Evolutionary conservation across 1,139 yeast genomes (phyloP).

Genomic region (Pichia sp.): DNA sequence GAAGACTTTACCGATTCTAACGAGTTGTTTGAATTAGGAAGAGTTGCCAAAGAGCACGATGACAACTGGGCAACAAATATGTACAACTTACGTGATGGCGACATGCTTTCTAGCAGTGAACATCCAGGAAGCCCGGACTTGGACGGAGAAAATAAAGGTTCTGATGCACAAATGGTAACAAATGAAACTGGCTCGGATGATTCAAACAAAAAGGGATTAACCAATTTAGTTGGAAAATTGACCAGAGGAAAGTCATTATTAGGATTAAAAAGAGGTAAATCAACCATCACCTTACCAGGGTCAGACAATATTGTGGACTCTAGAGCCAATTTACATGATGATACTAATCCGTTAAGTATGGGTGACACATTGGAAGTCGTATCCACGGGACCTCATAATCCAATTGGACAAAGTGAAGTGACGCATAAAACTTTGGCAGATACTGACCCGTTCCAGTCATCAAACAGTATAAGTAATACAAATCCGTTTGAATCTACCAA

Average conservation of each 20-base stretch:
- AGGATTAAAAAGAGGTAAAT: constrained; percentile 15
- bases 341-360: neutral
- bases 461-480: neutral
- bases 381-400: constrained; percentile 3
- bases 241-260: constrained; percentile 25
- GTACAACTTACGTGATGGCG: constrained; percentile 44
- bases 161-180: neutral
- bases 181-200: constrained; percentile 1
- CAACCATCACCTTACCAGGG: constrained; percentile 2
- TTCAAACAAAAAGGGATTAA: constrained; percentile 10
- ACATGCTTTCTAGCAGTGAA: constrained; percentile 17
- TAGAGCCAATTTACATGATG: neutral
- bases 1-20: constrained; percentile 34
- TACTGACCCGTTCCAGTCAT: constrained; percentile 11
- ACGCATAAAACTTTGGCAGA: neutral
- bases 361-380: neutral
- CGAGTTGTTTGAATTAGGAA: constrained; percentile 62
- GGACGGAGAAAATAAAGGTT: constrained; percentile 2
- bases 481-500: constrained; percentile 8
- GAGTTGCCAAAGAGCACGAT: constrained; percentile 68
- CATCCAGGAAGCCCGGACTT: constrained; percentile 6
- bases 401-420: neutral
- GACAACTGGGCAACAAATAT: constrained; percentile 67
- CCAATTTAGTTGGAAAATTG: constrained; percentile 13
- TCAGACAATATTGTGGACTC: neutral